phyloP scores from a whole-genome alignment of 2,329 filamentous ascomycete species.

The Orbilia ellipsospora region DNA sequence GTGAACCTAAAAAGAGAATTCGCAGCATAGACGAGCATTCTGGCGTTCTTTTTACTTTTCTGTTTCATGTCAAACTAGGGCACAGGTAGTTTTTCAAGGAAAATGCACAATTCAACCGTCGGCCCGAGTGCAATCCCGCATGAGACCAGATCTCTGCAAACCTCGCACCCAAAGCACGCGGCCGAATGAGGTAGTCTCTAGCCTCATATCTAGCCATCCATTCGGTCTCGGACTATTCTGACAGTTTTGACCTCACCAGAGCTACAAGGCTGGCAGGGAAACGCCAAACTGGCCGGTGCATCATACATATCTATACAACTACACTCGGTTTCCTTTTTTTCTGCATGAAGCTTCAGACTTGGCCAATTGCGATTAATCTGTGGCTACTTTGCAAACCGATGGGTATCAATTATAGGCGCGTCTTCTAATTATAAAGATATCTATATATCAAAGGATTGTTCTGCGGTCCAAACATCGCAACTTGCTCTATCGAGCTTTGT shows the following conservation, averaged over 20 bases:
- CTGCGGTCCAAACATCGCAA: conserved; percentile 40
- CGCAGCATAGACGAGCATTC: too few relatives aligned
- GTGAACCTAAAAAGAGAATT: too few relatives aligned
- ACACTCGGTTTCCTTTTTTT: neutral
- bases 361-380: neutral
- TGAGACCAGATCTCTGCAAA: conserved; percentile 52
- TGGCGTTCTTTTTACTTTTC: too few relatives aligned
- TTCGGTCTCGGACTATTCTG: conserved; percentile 6
- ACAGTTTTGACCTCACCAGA: neutral
- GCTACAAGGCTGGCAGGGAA: conserved; percentile 2
- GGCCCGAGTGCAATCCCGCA: conserved; percentile 33
- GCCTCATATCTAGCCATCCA: conserved; percentile 23
- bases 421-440: neutral
- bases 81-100: neutral
- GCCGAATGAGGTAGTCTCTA: conserved; percentile 42
- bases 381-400: neutral
- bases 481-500: conserved; percentile 31
- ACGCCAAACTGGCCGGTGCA: conserved; percentile 42
- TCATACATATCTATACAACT: neutral
- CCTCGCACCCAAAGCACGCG: too few relatives aligned
- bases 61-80: conserved; percentile 12
- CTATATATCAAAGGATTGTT: conserved; percentile 29
- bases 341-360: neutral
- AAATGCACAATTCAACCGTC: conserved; percentile 47
- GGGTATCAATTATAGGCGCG: neutral